Conservation (phyloP, 331 rosid species). For the Saraca asoca region DNA sequence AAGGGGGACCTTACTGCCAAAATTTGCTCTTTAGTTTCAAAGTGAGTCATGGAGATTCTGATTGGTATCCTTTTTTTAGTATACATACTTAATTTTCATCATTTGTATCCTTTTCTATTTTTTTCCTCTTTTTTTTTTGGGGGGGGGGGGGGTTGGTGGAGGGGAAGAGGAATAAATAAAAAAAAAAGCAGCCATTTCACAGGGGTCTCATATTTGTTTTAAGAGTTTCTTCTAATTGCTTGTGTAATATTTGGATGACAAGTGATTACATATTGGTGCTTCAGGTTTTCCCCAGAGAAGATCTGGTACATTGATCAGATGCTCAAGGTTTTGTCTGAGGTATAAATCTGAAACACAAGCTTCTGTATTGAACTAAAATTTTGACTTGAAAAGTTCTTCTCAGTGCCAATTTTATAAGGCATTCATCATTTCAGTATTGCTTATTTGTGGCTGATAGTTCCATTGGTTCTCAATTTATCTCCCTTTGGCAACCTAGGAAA, state of each 20-base stretch:
- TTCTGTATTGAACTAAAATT: too few relatives aligned
- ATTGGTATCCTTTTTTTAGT: conserved; percentile 24
- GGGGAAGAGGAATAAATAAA: too few relatives aligned
- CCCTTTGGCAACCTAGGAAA: conserved; percentile 22
- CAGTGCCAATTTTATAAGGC: too few relatives aligned
- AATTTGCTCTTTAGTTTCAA: conserved; percentile 89
- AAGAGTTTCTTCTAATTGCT: conserved; percentile 28
- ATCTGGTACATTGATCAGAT: conserved; percentile 98
- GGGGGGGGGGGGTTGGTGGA: neutral
- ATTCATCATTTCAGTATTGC: neutral
- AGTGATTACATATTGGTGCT: conserved; percentile 42
- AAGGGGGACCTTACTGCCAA: conserved; percentile 90
- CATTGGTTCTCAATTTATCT: conserved; percentile 33
- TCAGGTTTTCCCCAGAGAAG: conserved; percentile 95
- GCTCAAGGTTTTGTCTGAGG: conserved; percentile 99
- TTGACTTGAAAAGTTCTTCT: too few relatives aligned
- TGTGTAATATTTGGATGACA: conserved; percentile 32
- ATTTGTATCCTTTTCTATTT: neutral
- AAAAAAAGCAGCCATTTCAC: too few relatives aligned
- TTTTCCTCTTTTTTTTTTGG: neutral
- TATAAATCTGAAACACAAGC: conserved; percentile 54
- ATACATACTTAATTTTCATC: neutral
- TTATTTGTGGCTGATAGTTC: conserved; percentile 20
- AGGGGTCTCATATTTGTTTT: neutral
- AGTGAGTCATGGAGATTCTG: conserved; percentile 58